A percentile compares a stretch with the other conserved stretches of the same genome.
phyloP scores from a whole-genome alignment of 2,329 filamentous ascomycete species.

The Aspergillus sp. region DNA sequence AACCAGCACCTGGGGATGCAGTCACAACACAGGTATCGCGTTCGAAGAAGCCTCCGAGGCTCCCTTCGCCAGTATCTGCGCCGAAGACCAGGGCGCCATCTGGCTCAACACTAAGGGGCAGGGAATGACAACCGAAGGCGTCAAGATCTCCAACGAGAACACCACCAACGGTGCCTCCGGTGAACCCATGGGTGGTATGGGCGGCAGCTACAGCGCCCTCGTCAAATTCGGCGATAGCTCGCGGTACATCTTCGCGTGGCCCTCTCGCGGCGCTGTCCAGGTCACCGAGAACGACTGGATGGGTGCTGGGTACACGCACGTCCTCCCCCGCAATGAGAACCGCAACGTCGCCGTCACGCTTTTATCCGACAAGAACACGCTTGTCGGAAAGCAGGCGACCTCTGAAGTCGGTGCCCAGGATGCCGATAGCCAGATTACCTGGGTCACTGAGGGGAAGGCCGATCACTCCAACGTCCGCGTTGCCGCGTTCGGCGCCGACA shows the following conservation, averaged over 20 bases:
- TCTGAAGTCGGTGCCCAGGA: conserved; percentile 53
- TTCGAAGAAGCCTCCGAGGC: conserved; percentile 60
- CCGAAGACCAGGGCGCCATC: conserved; percentile 63
- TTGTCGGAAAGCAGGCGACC: conserved; percentile 54
- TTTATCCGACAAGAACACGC: conserved; percentile 59
- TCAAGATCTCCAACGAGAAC: conserved; percentile 64
- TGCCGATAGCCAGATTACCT: conserved; percentile 61
- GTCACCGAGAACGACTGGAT: conserved; percentile 59
- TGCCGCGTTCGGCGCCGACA: conserved; percentile 53
- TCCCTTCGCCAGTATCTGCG: conserved; percentile 60
- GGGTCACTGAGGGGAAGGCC: conserved; percentile 54
- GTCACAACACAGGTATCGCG: conserved; percentile 65
- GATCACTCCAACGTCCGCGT: conserved; percentile 61
- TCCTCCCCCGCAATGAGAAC: conserved; percentile 55
- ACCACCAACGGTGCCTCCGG: conserved; percentile 59
- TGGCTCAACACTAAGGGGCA: conserved; percentile 63
- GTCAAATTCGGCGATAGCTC: conserved; percentile 53
- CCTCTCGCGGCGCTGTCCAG: conserved; percentile 59
- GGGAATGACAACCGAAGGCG: conserved; percentile 52
- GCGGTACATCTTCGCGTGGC: conserved; percentile 63
- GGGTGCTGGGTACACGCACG: conserved; percentile 55
- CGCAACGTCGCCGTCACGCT: conserved; percentile 61
- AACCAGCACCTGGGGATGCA: conserved; percentile 60
- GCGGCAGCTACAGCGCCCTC: conserved; percentile 60
- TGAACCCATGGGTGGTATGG: conserved; percentile 63